Evolutionary conservation across 352 stramenopile species (phyloP), one percentile per base, ranked within the genome.

Genomic region (Pythium apleroticum): DNA sequence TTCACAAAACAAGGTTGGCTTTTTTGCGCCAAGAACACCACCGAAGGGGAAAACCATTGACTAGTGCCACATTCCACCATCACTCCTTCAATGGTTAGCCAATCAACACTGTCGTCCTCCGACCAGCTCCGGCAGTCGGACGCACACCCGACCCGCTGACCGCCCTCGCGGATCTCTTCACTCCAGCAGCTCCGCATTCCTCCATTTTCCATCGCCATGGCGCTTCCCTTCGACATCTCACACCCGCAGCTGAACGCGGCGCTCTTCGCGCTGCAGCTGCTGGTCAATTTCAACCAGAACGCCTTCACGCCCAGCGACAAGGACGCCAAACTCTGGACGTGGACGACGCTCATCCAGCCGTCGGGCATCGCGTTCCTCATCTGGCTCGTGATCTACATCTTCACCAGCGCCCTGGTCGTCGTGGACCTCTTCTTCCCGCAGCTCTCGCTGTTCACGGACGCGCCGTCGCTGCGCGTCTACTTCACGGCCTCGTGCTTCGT

Each of bases 331-430:
- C 41, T 54, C 9, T 68, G 54, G 25, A 60, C 75, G 56, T 71
- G 73, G 30, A 74, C 84, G 60, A 86, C 82, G 56, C 73, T 84
- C 30, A 41, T 90, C 54, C 89, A 84, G 46, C 82, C 82, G 0
- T 76, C 78, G 8, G 53, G 59, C 20, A 77, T 77, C 65, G 76
- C 74, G 8, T 91, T 90, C 63, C 78, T 73, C 20, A 88, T 93
- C 62, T 91, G 82, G 80, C 76, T 76, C 58, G 57, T 76, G 63
- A 89, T 93, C 71, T 89, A 91, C 67, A 48, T 88, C 55, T 71
- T 72, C 50, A 60, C 52, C 56, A 69, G 78, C 48, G 65, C 65
- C 52, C 75, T 78, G 52, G 72, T 85, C 48, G 71, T 80, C 59
- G 74, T 67, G 25, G 81, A 92, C 60, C 72, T 85, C 39, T 77